Conservation (phyloP, 2,329 filamentous ascomycete species). For the Phialophora verrucosa region DNA sequence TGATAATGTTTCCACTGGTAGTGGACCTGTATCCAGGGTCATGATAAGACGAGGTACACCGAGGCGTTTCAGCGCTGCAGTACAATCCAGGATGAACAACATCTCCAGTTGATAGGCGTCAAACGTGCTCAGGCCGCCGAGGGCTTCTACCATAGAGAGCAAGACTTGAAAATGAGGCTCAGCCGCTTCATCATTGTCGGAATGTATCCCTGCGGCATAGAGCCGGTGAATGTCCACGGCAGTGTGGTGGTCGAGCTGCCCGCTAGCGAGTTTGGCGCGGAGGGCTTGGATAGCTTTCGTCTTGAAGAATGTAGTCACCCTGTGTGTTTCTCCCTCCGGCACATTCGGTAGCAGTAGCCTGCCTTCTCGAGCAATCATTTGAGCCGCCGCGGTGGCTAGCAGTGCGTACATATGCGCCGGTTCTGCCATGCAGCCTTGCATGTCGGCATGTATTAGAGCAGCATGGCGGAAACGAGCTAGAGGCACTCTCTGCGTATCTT, state of each 20-base stretch:
- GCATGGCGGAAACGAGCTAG: constrained; percentile 33
- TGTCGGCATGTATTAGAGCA: constrained; percentile 31
- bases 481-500: constrained; percentile 30
- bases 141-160: constrained; percentile 32
- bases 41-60: constrained; percentile 24
- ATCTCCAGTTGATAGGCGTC: constrained; percentile 34
- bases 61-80: constrained; percentile 22
- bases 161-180: constrained; percentile 36
- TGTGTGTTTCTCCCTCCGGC: constrained; percentile 23
- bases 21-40: constrained; percentile 30
- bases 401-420: constrained; percentile 36
- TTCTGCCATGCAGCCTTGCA: constrained; percentile 35
- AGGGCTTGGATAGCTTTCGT: constrained; percentile 34
- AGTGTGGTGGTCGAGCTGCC: constrained; percentile 29
- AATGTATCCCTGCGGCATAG: constrained; percentile 20
- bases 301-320: constrained; percentile 33
- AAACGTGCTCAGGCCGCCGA: constrained; percentile 34
- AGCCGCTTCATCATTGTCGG: constrained; percentile 26
- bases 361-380: constrained; percentile 33
- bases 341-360: constrained; percentile 30
- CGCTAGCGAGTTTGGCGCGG: constrained; percentile 24
- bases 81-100: constrained; percentile 27
- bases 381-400: constrained; percentile 29
- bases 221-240: constrained; percentile 35
- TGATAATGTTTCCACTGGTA: constrained; percentile 18